These are phyloP conservation scores for Trichoderma lentiforme DNA, from an alignment of 2,329 filamentous ascomycete genomes.

Conservation along the genomic window DNA sequence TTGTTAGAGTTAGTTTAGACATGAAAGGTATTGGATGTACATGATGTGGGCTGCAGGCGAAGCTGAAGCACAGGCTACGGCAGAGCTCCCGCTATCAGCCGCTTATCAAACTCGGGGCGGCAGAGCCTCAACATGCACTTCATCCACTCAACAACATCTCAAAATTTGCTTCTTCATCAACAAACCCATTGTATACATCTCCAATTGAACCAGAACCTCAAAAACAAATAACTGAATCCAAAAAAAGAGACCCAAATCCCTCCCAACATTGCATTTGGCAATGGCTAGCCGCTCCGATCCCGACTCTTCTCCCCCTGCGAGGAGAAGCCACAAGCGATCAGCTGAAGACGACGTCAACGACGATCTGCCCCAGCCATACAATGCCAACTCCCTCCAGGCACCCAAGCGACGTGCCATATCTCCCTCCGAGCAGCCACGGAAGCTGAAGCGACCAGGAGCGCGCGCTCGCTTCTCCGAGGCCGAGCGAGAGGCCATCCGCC, in stretches of 20 bases:
- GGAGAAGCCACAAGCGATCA: constrained; percentile 31
- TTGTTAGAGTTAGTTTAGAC: not conserved
- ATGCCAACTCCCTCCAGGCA: constrained; percentile 55
- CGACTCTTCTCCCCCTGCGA: constrained; percentile 7
- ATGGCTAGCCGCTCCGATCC: constrained; percentile 18
- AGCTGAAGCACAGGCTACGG: not conserved
- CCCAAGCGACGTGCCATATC: constrained; percentile 58
- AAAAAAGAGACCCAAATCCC: not conserved
- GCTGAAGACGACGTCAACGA: constrained; percentile 37
- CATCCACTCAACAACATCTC: not conserved
- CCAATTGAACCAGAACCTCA: not conserved
- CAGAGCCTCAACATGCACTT: not conserved
- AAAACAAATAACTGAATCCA: too few relatives aligned
- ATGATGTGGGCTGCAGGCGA: not conserved
- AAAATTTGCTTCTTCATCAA: not conserved
- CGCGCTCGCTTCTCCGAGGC: constrained; percentile 64
- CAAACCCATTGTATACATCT: not conserved
- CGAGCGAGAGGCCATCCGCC: constrained; percentile 65
- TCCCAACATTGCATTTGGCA: not conserved
- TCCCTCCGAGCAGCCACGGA: constrained; percentile 56
- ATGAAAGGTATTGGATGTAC: not conserved
- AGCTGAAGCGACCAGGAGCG: constrained; percentile 65
- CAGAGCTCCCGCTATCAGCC: not conserved
- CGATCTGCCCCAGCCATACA: constrained; percentile 57
- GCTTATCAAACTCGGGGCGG: not conserved